phyloP scores from a whole-genome alignment of 2,329 filamentous ascomycete species.

The Aspergillus intermedius region DNA sequence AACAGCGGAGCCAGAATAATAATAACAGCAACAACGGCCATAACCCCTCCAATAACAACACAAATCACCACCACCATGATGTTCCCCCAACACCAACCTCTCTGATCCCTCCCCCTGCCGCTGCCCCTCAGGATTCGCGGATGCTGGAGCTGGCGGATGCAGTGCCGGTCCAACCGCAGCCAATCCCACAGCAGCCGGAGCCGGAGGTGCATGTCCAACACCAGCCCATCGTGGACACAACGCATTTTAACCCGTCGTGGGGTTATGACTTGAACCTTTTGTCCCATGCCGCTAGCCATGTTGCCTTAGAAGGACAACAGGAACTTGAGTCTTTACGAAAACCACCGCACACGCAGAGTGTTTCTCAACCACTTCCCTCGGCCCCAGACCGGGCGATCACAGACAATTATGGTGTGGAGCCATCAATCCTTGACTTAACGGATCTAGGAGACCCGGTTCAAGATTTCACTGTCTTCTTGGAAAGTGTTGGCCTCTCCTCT shows the following conservation, averaged over 20 bases:
- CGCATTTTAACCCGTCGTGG: slow-evolving; percentile 46
- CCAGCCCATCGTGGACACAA: slow-evolving; percentile 35
- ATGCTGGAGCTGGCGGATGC: slow-evolving; percentile 42
- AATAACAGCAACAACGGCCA: slow-evolving; percentile 6
- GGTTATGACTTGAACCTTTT: slow-evolving; percentile 45
- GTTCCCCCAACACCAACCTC: slow-evolving; percentile 29
- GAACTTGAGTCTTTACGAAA: slow-evolving; percentile 35
- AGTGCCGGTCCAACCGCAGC: slow-evolving; percentile 35
- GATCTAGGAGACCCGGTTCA: slow-evolving; percentile 44
- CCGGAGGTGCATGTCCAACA: slow-evolving; percentile 34
- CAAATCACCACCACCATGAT: slow-evolving; percentile 20
- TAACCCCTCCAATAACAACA: slow-evolving; percentile 17
- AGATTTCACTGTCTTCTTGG: slow-evolving; percentile 44
- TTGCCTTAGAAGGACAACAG: slow-evolving; percentile 42
- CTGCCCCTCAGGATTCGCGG: slow-evolving; percentile 35
- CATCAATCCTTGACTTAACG: slow-evolving; percentile 40
- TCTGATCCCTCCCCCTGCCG: slow-evolving; percentile 30
- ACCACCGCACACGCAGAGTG: slow-evolving; percentile 25
- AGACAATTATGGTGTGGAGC: slow-evolving; percentile 39
- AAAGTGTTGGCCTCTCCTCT: slow-evolving; percentile 44
- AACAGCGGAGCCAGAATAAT: slow-evolving; percentile 28
- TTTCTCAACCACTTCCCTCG: slow-evolving; percentile 30
- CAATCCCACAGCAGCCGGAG: slow-evolving; percentile 21
- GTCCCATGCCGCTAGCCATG: slow-evolving; percentile 45
- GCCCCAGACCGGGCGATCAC: slow-evolving; percentile 33